These are phyloP conservation scores for Geotrichum australiense DNA, from an alignment of 1,139 yeast genomes.

Conservation along the genomic window DNA sequence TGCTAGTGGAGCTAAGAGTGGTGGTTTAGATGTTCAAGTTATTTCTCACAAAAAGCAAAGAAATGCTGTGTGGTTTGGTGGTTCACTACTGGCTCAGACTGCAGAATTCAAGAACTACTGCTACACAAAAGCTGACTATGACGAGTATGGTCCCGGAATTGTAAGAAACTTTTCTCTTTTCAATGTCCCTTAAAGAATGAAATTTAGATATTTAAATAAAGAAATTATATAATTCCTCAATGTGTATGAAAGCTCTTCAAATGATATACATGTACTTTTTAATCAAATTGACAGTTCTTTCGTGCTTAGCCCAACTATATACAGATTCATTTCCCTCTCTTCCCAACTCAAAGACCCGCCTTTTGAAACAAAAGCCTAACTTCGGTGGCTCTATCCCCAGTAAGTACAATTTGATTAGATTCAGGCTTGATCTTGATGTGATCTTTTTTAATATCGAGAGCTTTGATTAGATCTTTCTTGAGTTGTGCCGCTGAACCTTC, in stretches of 20 bases:
- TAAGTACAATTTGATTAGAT: slow-evolving; percentile 30
- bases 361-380: slow-evolving; percentile 11
- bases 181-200: slow-evolving; percentile 87
- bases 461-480: slow-evolving; percentile 27
- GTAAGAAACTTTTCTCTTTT: slow-evolving; percentile 94
- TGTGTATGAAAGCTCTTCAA: too few species aligned
- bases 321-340: too few species aligned
- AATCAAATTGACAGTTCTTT: too few species aligned
- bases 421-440: slow-evolving; percentile 32
- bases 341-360: slow-evolving; percentile 5
- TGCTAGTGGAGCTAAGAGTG: slow-evolving; percentile 68
- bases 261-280: too few species aligned
- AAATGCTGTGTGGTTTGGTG: slow-evolving; percentile 99
- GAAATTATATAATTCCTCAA: too few species aligned
- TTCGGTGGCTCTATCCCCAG: slow-evolving; percentile 27
- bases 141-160: slow-evolving; percentile 95
- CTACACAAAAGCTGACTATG: slow-evolving; percentile 94
- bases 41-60: slow-evolving; percentile 96
- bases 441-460: slow-evolving; percentile 25
- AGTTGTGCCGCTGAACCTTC: slow-evolving; percentile 31
- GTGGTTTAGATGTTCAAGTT: slow-evolving; percentile 96
- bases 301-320: too few species aligned
- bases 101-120: slow-evolving; percentile 94
- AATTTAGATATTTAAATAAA: too few species aligned
- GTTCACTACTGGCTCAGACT: slow-evolving; percentile 92